These are phyloP conservation scores for Cladorrhinum sp. DNA, from an alignment of 2,329 filamentous ascomycete species.

Conservation along the genomic window DNA sequence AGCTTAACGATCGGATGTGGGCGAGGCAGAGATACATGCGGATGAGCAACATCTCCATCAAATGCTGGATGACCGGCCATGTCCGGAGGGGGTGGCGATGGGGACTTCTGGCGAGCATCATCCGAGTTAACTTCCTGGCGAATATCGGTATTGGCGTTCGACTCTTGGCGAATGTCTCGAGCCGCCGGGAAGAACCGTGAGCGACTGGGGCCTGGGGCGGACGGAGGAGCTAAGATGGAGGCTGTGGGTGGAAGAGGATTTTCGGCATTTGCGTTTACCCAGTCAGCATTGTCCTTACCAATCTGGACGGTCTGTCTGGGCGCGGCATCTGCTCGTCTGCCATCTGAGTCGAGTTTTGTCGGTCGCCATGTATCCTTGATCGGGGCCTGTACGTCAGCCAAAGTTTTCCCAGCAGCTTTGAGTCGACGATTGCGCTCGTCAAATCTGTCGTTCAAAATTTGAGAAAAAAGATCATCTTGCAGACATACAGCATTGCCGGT, in stretches of 20 bases:
- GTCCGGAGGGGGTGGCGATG: conserved; percentile 70
- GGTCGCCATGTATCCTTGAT: conserved; percentile 57
- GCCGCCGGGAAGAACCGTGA: conserved; percentile 62
- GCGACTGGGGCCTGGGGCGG: conserved; percentile 44
- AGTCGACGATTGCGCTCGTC: conserved; percentile 44
- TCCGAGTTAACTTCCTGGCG: conserved; percentile 34
- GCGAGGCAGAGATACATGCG: conserved; percentile 67
- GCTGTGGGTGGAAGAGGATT: conserved; percentile 21
- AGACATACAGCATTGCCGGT: conserved; percentile 23
- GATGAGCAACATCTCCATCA: conserved; percentile 61
- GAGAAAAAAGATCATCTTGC: conserved; percentile 45
- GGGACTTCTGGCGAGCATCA: conserved; percentile 47
- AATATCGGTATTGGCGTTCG: conserved; percentile 11
- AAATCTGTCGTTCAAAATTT: conserved; percentile 38
- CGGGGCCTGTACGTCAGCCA: conserved; percentile 44
- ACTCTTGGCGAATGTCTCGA: conserved; percentile 46
- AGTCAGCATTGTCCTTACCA: conserved; percentile 25
- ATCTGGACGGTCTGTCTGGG: conserved; percentile 30
- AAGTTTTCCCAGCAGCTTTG: conserved; percentile 42
- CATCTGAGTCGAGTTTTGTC: conserved; percentile 36
- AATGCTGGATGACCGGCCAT: conserved; percentile 70
- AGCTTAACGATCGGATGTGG: conserved; percentile 77
- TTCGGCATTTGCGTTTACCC: conserved; percentile 18
- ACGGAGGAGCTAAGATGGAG: conserved; percentile 21
- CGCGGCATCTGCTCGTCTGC: conserved; percentile 34